Conservation (phyloP, 805 yeast species). For the Candida ponderosae region DNA sequence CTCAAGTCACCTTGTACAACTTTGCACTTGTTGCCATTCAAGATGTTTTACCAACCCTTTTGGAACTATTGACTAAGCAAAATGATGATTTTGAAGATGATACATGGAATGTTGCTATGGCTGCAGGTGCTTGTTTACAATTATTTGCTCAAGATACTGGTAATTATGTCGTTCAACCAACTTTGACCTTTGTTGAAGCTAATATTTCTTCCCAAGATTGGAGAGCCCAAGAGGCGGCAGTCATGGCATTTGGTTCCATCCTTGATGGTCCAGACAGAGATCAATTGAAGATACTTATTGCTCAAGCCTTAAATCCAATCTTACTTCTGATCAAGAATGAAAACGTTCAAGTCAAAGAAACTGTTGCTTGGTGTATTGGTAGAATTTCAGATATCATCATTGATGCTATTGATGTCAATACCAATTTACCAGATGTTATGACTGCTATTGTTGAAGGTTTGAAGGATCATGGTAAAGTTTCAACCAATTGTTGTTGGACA, state of each 20-base stretch:
- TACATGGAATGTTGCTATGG: conserved; percentile 97
- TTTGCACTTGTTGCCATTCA: conserved; percentile 80
- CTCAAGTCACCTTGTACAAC: conserved; percentile 50
- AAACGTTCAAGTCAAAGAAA: conserved; percentile 82
- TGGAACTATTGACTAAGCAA: conserved; percentile 74
- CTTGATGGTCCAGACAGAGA: conserved; percentile 86
- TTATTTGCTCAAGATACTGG: conserved; percentile 89
- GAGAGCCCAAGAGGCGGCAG: conserved; percentile 94
- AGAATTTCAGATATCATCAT: conserved; percentile 85
- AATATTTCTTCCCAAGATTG: conserved; percentile 58
- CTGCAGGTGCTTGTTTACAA: conserved; percentile 96
- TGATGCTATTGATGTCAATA: conserved; percentile 61
- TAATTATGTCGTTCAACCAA: conserved; percentile 76
- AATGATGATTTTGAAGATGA: conserved; percentile 93
- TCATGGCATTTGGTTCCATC: conserved; percentile 97
- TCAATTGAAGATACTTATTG: conserved; percentile 58
- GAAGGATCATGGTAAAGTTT: conserved; percentile 84
- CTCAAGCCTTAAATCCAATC: conserved; percentile 79
- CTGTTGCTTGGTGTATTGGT: conserved; percentile 98
- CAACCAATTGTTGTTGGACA: conserved; percentile 98
- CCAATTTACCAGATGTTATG: conserved; percentile 63
- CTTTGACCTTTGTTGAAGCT: conserved; percentile 73
- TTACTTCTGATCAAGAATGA: conserved; percentile 67
- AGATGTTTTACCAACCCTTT: conserved; percentile 82
- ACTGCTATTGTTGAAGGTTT: conserved; percentile 74